Evolutionary conservation across 2,329 filamentous ascomycete species (phyloP).

Genomic region (Boeremia exigua): DNA sequence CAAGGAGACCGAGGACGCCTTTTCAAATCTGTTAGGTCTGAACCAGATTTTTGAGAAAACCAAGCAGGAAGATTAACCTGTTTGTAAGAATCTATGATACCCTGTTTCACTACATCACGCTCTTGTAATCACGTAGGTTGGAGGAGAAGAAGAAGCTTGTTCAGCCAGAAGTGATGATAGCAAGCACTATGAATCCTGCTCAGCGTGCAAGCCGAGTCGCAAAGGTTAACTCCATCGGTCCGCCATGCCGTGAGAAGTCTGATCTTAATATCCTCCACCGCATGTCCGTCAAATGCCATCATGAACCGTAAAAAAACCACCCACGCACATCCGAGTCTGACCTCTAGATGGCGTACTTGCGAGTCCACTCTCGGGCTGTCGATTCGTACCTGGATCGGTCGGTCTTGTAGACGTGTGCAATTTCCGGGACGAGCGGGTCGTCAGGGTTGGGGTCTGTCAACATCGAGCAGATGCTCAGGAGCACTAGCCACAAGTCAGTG

Average conservation of each 20-base stretch:
- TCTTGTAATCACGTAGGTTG: background rate
- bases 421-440: conserved; percentile 97
- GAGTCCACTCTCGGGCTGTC: conserved; percentile 96
- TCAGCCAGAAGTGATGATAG: conserved; percentile 41
- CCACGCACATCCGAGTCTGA: conserved; percentile 18
- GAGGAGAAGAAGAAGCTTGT: conserved; percentile 26
- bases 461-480: conserved; percentile 99
- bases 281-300: conserved; percentile 28
- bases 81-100: background rate
- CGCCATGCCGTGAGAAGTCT: conserved; percentile 36
- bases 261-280: conserved; percentile 29
- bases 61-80: background rate
- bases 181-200: conserved; percentile 41
- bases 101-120: background rate
- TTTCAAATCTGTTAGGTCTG: background rate
- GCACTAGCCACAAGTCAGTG: conserved; percentile 63
- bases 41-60: background rate
- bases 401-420: conserved; percentile 99
- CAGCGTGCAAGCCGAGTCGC: conserved; percentile 38
- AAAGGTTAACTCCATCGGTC: conserved; percentile 37
- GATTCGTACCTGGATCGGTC: conserved; percentile 95
- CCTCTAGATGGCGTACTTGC: conserved; percentile 92
- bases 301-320: conserved; percentile 36
- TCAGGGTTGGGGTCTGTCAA: conserved; percentile 99
- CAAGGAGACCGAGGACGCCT: background rate